Base-by-base conservation (phyloP, 352 stramenopile genomes). In the Pythium myriotylum region DNA sequence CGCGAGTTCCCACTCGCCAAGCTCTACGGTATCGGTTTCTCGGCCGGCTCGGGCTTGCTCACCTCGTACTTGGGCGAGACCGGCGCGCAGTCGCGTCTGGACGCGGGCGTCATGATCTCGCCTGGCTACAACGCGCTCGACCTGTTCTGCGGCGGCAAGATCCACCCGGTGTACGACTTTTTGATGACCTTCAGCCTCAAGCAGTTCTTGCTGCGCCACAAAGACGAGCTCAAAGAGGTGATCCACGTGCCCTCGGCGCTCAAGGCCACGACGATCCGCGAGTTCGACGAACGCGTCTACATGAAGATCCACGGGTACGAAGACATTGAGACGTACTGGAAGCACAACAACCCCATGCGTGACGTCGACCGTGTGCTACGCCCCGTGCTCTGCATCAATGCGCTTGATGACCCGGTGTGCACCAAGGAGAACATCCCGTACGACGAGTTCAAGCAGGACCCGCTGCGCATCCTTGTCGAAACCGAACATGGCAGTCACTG, bases 201-300 rank as follows among this genome's bases (percentile, higher is more conserved):
- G 64, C 68, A 70, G 37, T 86, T 94, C 19, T 56, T 94, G 51
- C 50, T 77, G 41, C 68, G 68, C 10, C 81, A 94, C 60, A 62
- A 73, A 24, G 43, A 59, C 16, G 67, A 81, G 29, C 63, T 94
- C 24, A 26, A 47, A 2, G 41, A 68, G 9, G 72, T 86, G 22
- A 64, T 94, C 24, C 71, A 94, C 29, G 55, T 89, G 19, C 12
- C 70, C 10, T 29, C 48, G 16, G 82, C 79, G 32, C 52, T 94
- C 2, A 63, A 65, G 39, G 77, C 82, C 16, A 84, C 59, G 1
- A 85, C 59, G 7, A 84, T 94, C 46, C 60, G 71, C 4, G 79
- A 91, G 59, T 92, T 94, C 49, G 84, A 94, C 50, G 59, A 81
- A 43, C 84, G 80, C 22, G 82, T 94, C 56, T 94, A 85, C 75